These are phyloP conservation scores for Ascocoryne sarcoides DNA, from an alignment of 2,329 filamentous ascomycete genomes.

Conservation along the genomic window DNA sequence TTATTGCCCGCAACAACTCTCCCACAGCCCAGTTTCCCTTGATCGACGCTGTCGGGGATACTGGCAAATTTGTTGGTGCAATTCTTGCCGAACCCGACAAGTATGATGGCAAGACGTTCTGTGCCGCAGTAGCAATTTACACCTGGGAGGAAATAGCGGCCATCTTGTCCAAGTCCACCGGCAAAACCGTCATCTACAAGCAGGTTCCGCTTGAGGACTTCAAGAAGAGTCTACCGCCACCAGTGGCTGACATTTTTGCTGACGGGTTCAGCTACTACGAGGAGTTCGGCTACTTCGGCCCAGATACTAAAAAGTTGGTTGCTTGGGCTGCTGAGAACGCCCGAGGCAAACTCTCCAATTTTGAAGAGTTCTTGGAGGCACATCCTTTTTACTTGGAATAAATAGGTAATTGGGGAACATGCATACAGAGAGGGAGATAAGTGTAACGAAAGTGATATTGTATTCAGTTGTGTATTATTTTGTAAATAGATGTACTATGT, in stretches of 20 bases:
- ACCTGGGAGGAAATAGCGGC: slow-evolving; percentile 6
- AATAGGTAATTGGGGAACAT: too few species aligned
- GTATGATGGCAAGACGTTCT: slow-evolving; percentile 36
- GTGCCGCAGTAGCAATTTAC: slow-evolving; percentile 33
- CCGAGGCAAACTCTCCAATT: slow-evolving; percentile 24
- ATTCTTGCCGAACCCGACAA: slow-evolving; percentile 36
- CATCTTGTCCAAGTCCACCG: slow-evolving; percentile 6
- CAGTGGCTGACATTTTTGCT: slow-evolving; percentile 13
- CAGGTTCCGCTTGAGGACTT: slow-evolving; percentile 4
- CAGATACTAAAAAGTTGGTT: slow-evolving; percentile 25
- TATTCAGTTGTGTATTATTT: too few species aligned
- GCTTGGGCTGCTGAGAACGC: slow-evolving; percentile 25
- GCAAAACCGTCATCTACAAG: slow-evolving; percentile 10
- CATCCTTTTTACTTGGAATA: slow-evolving; percentile 15
- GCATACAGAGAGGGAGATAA: too few species aligned
- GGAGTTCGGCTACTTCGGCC: slow-evolving; percentile 32
- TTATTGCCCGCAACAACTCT: slow-evolving; percentile 7
- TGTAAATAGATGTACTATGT: too few species aligned
- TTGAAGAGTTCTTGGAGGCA: slow-evolving; percentile 30
- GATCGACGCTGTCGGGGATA: slow-evolving; percentile 23
- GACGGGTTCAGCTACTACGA: slow-evolving; percentile 20
- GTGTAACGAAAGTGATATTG: too few species aligned
- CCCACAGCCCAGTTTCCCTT: slow-evolving; percentile 23
- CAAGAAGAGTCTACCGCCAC: background rate
- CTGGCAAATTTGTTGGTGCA: slow-evolving; percentile 27